phyloP scores from a whole-genome alignment of 805 yeast genomes.

The Candida coquimbonensis region DNA sequence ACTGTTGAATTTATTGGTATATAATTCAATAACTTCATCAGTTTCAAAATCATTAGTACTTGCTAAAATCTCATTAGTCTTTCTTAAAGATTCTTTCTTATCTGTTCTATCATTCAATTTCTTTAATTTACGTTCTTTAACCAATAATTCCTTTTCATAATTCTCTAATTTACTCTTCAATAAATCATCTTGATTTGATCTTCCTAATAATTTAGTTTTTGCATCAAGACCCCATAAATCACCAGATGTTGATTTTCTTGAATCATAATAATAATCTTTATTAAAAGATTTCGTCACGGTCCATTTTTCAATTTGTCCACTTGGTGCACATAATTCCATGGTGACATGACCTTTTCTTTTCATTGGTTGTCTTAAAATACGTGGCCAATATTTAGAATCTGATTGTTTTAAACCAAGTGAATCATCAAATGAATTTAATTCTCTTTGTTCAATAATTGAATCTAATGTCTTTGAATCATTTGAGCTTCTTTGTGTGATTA shows the following conservation, averaged over 20 bases:
- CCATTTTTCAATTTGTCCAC: conserved; percentile 84
- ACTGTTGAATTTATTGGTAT: conserved; percentile 20
- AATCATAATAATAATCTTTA: conserved; percentile 77
- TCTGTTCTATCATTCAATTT: conserved; percentile 12
- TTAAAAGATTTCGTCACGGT: conserved; percentile 73
- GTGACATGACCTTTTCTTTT: conserved; percentile 79
- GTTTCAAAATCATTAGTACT: conserved; percentile 7
- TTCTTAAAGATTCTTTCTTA: conserved; percentile 10
- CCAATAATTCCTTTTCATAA: conserved; percentile 25
- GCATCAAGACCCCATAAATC: conserved; percentile 81
- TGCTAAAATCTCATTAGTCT: conserved; percentile 12
- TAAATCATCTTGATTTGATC: conserved; percentile 26
- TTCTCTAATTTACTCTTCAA: conserved; percentile 26
- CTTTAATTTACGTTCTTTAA: conserved; percentile 12
- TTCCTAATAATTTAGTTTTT: conserved; percentile 39
- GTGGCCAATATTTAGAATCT: conserved; percentile 49
- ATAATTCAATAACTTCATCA: conserved; percentile 20
- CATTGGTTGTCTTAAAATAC: conserved; percentile 64
- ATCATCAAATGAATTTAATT: conserved; percentile 21
- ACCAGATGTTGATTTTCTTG: conserved; percentile 76
- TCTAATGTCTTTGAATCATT: conserved; percentile 35
- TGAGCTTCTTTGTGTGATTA: conserved; percentile 56
- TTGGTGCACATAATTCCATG: conserved; percentile 70
- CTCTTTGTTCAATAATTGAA: conserved; percentile 35
- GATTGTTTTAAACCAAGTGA: conserved; percentile 23